Base-by-base conservation (phyloP, 192 early-diverging fungal species). In the Coemansia sp. region DNA sequence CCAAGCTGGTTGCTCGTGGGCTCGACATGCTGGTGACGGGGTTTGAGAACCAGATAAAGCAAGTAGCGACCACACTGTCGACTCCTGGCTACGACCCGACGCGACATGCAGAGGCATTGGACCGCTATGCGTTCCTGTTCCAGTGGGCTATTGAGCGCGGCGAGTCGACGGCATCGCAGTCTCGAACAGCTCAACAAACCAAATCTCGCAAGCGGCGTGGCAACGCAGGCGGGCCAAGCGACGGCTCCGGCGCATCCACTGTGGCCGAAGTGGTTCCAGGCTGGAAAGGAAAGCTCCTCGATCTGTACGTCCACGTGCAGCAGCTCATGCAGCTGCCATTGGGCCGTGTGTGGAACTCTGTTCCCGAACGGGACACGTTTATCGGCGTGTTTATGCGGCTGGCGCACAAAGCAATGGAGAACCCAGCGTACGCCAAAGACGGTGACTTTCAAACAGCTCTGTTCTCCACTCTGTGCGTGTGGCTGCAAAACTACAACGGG, bases 91-190 rank as follows among this genome's bases (percentile, higher is more conserved):
- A 90, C 38, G 89, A 90, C 43, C 85, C 87, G 43, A 83, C 87
- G 10, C 65, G 80, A 14, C 88, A 93, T 69, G 79, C 84, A 10
- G 62, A 75, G 11, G 72, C 85, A 5, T 76, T 96, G 6, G 92
- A 95, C 72, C 83, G 92, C 63, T 96, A 94, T 60, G 88, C 87
- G 4, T 97, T 92, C 62, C 55, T 94, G 51, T 73, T 93, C 52
- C 86, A 90, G 60, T 97, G 95, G 93, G 75, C 90, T 12, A 74
- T 95, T 38, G 83, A 84, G 50, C 66, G 82, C 6, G 88, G 84
- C 50, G 89, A 92, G 70, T 83, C 85, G 12, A 83, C 83, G 39
- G 76, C 75, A 12, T 74, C 77, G 62, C 68, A 68, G 65, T 65
- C 56, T 24, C 59, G 58, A 19, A 43, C 63, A 0, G 61, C 57